Evolutionary conservation across 2,329 filamentous ascomycete species (phyloP), one percentile per base, ranked within the genome.

Genomic region (Atkinsonella texensis): DNA sequence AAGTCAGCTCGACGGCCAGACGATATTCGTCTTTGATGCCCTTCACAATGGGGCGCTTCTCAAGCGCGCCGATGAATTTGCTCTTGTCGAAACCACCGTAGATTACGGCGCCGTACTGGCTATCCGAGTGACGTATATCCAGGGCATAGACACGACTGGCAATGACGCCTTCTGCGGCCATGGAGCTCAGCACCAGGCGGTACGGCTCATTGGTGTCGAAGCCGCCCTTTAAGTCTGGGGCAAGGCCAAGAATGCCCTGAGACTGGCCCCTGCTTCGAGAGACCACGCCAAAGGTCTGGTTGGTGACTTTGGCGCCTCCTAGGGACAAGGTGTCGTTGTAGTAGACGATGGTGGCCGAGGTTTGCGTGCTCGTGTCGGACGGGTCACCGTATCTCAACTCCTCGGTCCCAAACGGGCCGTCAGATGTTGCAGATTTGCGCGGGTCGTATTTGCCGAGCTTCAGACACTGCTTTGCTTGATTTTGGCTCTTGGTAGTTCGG

Each of bases 81-180:
- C 67, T 74, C 17, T 68, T 71, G 54, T 79, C 75, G 11, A 79
- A 57, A 12, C 76, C 76, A 32, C 76, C 76, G 53, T 77, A 78
- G 49, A 77, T 75, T 52, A 79, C 59, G 49, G 75, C 71, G 33
- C 76, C 76, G 3, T 66, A 68, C 13, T 68, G 57, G 11, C 67
- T 62, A 12, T 69, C 70, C 41, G 68, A 57, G 49, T 70, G 68
- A 4, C 75, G 73, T 15, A 79, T 62, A 50, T 79, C 75, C 23
- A 79, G 65, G 6, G 73, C 66, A 58, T 78, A 79, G 38, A 73
- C 64, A n/a, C 72, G 72, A 52, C 70, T 74, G 44, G 69, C 65
- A 52, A 76, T 77, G 35, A 74, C 58, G 15, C 70, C 71, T 56
- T 77, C 70, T 0, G 64, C 58, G 1, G 67, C 67, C 60, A 79